Percentiles rank a stretch among this genome's conserved stretches.
Evolutionary conservation across 345 rosid genomes (phyloP).

Genomic region (Rubroshorea leprosula): DNA sequence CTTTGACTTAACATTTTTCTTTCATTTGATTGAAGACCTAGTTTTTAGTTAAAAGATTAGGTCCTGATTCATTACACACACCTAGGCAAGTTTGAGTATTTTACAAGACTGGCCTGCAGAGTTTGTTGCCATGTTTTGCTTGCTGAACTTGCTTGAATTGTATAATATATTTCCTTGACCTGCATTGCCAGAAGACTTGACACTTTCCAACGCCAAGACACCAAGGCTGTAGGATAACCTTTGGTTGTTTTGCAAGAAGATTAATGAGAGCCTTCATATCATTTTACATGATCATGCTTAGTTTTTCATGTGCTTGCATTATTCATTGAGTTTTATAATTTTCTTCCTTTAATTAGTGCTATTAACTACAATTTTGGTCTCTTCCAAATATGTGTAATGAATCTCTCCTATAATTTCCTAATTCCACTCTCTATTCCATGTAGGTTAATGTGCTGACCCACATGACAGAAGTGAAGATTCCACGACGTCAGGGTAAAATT

Average conservation of each 20-base stretch:
- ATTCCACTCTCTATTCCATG: not conserved
- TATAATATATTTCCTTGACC: not conserved
- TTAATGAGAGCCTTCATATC: not conserved
- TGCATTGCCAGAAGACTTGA: not conserved
- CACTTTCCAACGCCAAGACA: no score
- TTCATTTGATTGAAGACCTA: no score
- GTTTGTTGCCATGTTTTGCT: not conserved
- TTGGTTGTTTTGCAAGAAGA: not conserved
- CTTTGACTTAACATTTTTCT: not conserved
- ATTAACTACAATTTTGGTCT: not conserved
- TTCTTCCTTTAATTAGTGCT: not conserved
- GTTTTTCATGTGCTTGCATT: not conserved
- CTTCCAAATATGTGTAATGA: not conserved
- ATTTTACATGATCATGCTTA: not conserved
- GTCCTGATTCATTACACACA: not conserved
- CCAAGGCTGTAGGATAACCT: no score
- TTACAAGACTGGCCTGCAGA: not conserved
- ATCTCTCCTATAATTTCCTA: not conserved
- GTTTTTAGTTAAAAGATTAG: not conserved
- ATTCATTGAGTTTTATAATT: not conserved
- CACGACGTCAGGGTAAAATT: slow-evolving; percentile 26
- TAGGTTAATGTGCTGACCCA: slow-evolving; percentile 56
- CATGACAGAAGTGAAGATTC: slow-evolving; percentile 32
- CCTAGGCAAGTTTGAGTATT: not conserved
- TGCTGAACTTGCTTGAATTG: not conserved